Evolutionary conservation across 208 protist genomes (phyloP), one percentile per base, ranked within the genome.

Genomic region (Leishmania guyanensis): DNA sequence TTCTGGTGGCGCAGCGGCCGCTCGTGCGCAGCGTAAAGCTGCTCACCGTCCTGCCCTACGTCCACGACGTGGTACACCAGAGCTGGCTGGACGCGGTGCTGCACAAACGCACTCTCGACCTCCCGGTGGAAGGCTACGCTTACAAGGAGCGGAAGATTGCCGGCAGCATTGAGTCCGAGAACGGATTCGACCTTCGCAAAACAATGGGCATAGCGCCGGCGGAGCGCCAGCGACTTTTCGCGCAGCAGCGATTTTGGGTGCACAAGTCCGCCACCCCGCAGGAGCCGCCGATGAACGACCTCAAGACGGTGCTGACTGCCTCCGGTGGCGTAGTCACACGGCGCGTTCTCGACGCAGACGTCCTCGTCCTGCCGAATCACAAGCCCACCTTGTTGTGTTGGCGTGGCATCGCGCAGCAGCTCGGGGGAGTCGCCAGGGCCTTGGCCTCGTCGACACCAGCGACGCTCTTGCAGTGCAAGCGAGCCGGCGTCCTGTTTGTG

Each of bases 11-110:
- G 68, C 77, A 89, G 50, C 77, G 71, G 16, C 91, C 88, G 56
- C 89, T 96, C n/a, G 78, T 88, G 76, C 88, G 93, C 46, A 96
- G 93, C 53, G 84, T 96, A 33, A 96, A 96, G 78, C 84, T 96
- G 68, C 84, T 96, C 46, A 92, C 91, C 0, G 90, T 90, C 33
- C 79, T 95, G 50, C 91, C 91, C 2, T 92, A 83, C 56, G 83
- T 95, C 10, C 33, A 88, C 3, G 66, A 83, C 20, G 54, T 96
- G 1, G 91, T 94, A 75, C 56, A 90, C 9, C 58, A 80, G 17
- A 64, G 75, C 10, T 96, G 93, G 91, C 85, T 96, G 36, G 69
- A 90, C 60, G 88, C 82, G 29, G 79, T 88, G 50, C 76, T 95
- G 56, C 81, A 83, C 75, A 82, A 78, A 1, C 58, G 79, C 51